These are phyloP conservation scores for Peronospora destructor DNA, from an alignment of 352 stramenopile genomes.

Conservation along the genomic window DNA sequence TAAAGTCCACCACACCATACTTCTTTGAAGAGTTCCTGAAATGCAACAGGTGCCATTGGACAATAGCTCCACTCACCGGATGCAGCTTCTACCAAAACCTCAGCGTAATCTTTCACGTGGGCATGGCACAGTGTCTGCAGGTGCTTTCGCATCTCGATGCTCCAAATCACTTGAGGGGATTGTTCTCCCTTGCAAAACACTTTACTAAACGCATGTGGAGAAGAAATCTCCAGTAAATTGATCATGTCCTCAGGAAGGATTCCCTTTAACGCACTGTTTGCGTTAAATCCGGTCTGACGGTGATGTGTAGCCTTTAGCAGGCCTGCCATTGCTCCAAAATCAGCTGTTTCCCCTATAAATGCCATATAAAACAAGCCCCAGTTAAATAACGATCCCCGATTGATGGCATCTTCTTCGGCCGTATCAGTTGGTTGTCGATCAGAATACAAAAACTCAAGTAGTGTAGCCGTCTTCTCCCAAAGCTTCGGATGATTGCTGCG, in stretches of 20 bases:
- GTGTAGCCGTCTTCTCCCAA: constrained; percentile 40
- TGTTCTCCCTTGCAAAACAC: constrained; percentile 81
- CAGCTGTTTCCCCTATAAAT: constrained; percentile 40
- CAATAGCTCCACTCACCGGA: constrained; percentile 86
- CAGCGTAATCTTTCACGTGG: constrained; percentile 90
- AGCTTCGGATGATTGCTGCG: constrained; percentile 42
- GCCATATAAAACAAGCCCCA: constrained; percentile 77
- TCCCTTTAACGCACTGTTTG: constrained; percentile 58
- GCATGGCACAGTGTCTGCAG: constrained; percentile 82
- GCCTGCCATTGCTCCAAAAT: constrained; percentile 52
- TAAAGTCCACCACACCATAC: constrained; percentile 93
- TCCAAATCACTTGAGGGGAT: constrained; percentile 93
- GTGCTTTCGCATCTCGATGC: constrained; percentile 84
- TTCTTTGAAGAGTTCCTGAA: constrained; percentile 85
- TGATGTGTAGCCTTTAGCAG: constrained; percentile 67
- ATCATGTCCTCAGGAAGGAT: constrained; percentile 91
- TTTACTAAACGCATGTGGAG: constrained; percentile 77
- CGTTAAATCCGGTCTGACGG: constrained; percentile 44
- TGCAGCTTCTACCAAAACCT: constrained; percentile 83
- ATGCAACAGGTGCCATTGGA: constrained; percentile 88
- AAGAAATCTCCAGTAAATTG: constrained; percentile 76
- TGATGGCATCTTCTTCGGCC: constrained; percentile 31
- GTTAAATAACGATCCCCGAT: constrained; percentile 38
- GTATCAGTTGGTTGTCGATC: constrained; percentile 18
- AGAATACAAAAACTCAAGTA: constrained; percentile 65